Evolutionary conservation across 108 stramenopile species (phyloP).

Genomic region (Cyclotella kingstonii): DNA sequence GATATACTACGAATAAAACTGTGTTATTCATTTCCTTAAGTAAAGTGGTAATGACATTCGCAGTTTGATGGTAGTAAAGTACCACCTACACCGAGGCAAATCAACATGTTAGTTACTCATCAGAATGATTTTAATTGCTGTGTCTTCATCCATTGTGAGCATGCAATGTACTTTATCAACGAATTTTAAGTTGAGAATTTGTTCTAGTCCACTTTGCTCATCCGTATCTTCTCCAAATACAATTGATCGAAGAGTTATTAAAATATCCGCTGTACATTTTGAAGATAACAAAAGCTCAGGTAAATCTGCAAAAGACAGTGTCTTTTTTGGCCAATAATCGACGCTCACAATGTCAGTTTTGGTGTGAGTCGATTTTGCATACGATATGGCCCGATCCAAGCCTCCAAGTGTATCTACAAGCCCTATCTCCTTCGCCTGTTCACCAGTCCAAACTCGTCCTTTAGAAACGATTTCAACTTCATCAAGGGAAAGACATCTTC

Average conservation of each 20-base stretch:
- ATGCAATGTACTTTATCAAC: constrained; percentile 23
- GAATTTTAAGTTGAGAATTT: constrained; percentile 13
- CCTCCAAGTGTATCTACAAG: constrained; percentile 78
- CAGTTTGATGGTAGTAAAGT: too few species aligned
- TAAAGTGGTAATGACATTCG: too few species aligned
- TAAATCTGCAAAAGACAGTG: constrained; percentile 10
- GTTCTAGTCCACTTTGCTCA: background rate
- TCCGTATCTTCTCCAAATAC: background rate
- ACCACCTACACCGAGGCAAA: too few species aligned
- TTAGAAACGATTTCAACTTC: constrained; percentile 54
- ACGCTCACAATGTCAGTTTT: constrained; percentile 48
- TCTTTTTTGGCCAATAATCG: constrained; percentile 50
- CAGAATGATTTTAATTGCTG: constrained; percentile 23
- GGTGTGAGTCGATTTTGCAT: constrained; percentile 57
- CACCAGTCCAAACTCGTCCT: constrained; percentile 79
- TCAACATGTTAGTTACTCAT: constrained; percentile 4
- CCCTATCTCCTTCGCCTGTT: constrained; percentile 63
- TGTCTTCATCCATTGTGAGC: constrained; percentile 33
- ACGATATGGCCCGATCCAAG: constrained; percentile 61
- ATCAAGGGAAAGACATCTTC: constrained; percentile 50
- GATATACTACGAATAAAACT: too few species aligned
- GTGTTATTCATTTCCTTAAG: background rate
- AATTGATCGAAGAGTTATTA: background rate
- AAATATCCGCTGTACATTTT: background rate
- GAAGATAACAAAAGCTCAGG: background rate